phyloP scores from a whole-genome alignment of 202 grass and related monocot genomes.

The Musa balbisiana region DNA sequence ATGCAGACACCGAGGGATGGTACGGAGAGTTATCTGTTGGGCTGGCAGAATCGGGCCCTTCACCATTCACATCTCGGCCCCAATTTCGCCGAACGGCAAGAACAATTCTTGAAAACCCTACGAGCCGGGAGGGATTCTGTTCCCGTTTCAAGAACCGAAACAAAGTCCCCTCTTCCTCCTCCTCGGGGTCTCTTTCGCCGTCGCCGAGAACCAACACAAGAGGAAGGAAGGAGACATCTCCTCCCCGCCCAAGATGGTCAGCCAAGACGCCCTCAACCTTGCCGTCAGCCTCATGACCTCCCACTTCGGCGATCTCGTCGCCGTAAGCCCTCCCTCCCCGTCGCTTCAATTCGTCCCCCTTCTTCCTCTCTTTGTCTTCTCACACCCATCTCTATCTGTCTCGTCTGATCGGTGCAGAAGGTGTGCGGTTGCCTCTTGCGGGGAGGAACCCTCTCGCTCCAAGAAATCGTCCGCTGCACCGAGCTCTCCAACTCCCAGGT shows the following conservation, averaged over 20 bases:
- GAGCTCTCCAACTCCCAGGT: slow-evolving; percentile 32
- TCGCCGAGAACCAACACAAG: background rate
- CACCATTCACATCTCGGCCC: too few relatives aligned
- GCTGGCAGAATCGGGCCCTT: too few relatives aligned
- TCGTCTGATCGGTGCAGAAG: slow-evolving; percentile 35
- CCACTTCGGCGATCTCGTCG: slow-evolving; percentile 58
- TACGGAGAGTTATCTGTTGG: too few relatives aligned
- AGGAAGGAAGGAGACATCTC: too few relatives aligned
- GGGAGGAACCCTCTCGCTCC: slow-evolving; percentile 43
- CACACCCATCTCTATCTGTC: background rate
- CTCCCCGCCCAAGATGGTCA: slow-evolving; percentile 32
- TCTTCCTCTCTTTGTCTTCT: background rate
- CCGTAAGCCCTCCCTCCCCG: slow-evolving; percentile 30
- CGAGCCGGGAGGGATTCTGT: background rate
- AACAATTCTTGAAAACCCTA: background rate
- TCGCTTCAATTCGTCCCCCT: background rate
- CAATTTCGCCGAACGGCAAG: too few relatives aligned
- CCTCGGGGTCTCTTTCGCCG: background rate
- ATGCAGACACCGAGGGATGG: too few relatives aligned
- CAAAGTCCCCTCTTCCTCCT: background rate
- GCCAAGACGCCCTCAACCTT: slow-evolving; percentile 49
- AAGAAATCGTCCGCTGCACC: slow-evolving; percentile 46
- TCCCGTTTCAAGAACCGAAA: background rate
- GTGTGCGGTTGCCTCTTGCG: slow-evolving; percentile 63
- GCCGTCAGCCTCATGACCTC: slow-evolving; percentile 41